Evolutionary conservation across 2,329 filamentous ascomycete genomes (phyloP).

Genomic region (Aspergillus arachidicola): DNA sequence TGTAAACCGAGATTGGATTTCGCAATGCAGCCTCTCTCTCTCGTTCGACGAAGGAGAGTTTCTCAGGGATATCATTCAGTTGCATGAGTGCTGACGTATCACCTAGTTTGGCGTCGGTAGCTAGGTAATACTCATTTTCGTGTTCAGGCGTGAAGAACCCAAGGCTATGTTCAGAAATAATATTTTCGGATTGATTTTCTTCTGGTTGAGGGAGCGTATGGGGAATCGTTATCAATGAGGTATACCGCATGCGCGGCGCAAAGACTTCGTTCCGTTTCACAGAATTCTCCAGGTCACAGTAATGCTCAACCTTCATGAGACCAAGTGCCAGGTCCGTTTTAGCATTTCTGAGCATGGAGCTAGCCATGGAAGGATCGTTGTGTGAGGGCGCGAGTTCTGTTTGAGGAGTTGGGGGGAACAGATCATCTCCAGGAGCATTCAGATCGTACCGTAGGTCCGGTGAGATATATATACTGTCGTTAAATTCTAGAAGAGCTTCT

Average conservation of each 20-base stretch:
- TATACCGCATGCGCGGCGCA: conserved; percentile 38
- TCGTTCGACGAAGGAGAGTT: conserved; percentile 51
- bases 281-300: conserved; percentile 41
- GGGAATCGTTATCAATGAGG: conserved; percentile 33
- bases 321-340: conserved; percentile 40
- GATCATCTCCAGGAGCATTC: conserved; percentile 46
- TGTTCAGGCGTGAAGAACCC: conserved; percentile 49
- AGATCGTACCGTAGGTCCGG: conserved; percentile 75
- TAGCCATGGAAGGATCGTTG: conserved; percentile 36
- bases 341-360: conserved; percentile 42
- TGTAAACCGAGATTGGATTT: conserved; percentile 91
- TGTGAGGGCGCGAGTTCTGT: conserved; percentile 35
- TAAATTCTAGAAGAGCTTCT: conserved; percentile 86
- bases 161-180: conserved; percentile 35
- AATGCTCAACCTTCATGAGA: conserved; percentile 37
- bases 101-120: conserved; percentile 45
- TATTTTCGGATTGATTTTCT: conserved; percentile 20
- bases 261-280: conserved; percentile 44
- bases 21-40: conserved; percentile 61
- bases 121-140: conserved; percentile 46
- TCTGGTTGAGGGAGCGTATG: conserved; percentile 27
- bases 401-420: conserved; percentile 52
- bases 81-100: conserved; percentile 55
- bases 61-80: conserved; percentile 43
- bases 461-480: conserved; percentile 78